Base-by-base conservation (phyloP, 179 eudicot species). In the Sideroxylon spinosum region DNA sequence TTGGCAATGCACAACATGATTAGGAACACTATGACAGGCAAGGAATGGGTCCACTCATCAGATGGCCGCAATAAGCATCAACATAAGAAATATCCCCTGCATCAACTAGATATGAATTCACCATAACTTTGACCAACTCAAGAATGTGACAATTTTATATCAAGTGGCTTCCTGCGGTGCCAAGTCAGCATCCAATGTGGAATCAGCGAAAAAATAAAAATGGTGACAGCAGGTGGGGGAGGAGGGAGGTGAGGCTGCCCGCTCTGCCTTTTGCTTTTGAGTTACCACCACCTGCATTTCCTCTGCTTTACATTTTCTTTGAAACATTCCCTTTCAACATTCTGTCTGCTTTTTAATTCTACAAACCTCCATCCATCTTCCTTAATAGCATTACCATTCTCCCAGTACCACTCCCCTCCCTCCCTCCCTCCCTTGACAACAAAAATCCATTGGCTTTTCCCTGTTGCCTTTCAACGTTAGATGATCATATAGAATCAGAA, bases 111-210 rank as follows among this genome's bases (percentile, higher is more conserved):
- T 20, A 76, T 13, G 48, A 71, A 28, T 29, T 55, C 50, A 7
- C 55, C 50, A 44, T 19, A 52, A 57, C 32, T 9, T 14, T 68
- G 75, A 73, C 76, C 53, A 26, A 82, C 73, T 19, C 28, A 16
- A 72, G 64, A 77, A 64, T 75, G 66, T 67, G 23, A 50, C 76
- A 66, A 75, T 52, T 26, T 62, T 68, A 20, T 68, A 53, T 55
- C 52, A 29, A 5, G 64, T 56, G 65, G 68, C 32, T 78, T 74
- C 48, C 29, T 68, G 66, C 10, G 85, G 68, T 76, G 86, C 84
- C 89, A 82, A 59, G 81, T 82, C 87, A 81, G 83, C 80, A 70
- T 82, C 86, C 83, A 44, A 82, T 57, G 83, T 82, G 84, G 84
- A 81, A 77, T 65, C 52, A 76, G 22, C 68, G 68, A 62, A 76